Percentiles rank a stretch among this genome's conserved stretches.
These are phyloP conservation scores for Erysimum pusillum DNA, from an alignment of 441 rosid genomes.

Conservation along the genomic window DNA sequence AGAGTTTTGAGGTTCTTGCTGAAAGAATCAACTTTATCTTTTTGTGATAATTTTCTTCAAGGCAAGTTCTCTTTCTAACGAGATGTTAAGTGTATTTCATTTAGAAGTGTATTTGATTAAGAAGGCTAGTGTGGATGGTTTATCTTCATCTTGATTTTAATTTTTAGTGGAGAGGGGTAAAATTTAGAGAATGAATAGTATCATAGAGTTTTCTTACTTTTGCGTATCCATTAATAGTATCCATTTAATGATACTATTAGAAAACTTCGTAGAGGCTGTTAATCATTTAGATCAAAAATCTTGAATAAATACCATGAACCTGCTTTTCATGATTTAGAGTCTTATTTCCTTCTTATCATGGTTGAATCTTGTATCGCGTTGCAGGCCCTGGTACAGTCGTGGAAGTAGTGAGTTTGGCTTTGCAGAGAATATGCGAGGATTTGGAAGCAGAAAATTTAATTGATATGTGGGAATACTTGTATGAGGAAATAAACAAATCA, in stretches of 20 bases:
- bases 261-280: constrained; percentile 8
- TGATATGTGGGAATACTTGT: constrained; percentile 69
- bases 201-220: constrained; percentile 22
- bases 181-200: constrained; percentile 14
- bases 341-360: constrained; percentile 26
- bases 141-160: constrained; percentile 11
- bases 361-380: constrained; percentile 32
- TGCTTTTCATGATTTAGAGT: constrained; percentile 9
- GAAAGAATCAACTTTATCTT: constrained; percentile 57
- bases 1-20: constrained; percentile 60
- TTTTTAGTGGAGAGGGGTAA: constrained; percentile 25
- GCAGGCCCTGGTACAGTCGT: constrained; percentile 68
- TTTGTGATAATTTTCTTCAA: constrained; percentile 63
- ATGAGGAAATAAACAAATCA: constrained; percentile 58
- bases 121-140: constrained; percentile 7
- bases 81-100: constrained; percentile 30
- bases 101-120: neutral
- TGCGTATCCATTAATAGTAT: constrained; percentile 11
- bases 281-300: neutral
- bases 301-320: constrained; percentile 16
- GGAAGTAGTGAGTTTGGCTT: constrained; percentile 70
- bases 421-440: constrained; percentile 72
- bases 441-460: constrained; percentile 63
- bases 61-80: constrained; percentile 59
- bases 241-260: too few species aligned